Conservation (phyloP, 2,329 filamentous ascomycete genomes). For the Paecilomyces formosus region DNA sequence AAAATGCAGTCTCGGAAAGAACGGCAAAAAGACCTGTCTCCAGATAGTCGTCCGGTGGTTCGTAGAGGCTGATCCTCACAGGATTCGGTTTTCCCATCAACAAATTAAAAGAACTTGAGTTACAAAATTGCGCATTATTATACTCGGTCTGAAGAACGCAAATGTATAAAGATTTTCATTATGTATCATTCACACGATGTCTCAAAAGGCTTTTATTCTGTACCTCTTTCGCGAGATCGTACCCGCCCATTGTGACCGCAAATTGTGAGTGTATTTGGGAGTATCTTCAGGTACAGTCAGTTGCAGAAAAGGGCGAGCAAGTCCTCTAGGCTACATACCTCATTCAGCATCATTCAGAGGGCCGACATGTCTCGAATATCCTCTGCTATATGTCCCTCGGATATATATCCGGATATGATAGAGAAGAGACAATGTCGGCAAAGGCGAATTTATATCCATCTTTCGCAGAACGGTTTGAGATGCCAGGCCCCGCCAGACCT, state of each 20-base stretch:
- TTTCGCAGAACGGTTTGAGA: not conserved
- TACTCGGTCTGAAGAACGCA: not conserved
- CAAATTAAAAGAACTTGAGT: too few species aligned
- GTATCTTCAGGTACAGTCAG: not conserved
- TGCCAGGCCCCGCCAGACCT: not conserved
- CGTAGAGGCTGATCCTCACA: not conserved
- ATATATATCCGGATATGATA: not conserved
- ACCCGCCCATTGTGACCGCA: not conserved
- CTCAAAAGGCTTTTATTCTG: not conserved
- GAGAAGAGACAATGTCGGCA: slow-evolving; percentile 16
- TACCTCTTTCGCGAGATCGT: not conserved
- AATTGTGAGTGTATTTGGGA: not conserved
- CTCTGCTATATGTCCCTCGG: not conserved
- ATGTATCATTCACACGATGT: not conserved
- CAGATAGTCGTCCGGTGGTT: too few species aligned
- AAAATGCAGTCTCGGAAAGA: too few species aligned
- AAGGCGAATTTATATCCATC: slow-evolving; percentile 1
- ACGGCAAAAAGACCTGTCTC: too few species aligned
- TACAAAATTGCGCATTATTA: not conserved
- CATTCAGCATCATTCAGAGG: not conserved
- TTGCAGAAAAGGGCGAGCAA: not conserved
- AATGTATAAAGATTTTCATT: not conserved
- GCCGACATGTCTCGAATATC: slow-evolving; percentile 2
- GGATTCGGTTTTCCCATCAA: too few species aligned
- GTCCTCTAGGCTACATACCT: not conserved